Evolutionary conservation across 1,284 basidiomycete genomes (phyloP), one percentile per base, ranked within the genome.

Genomic region (Moesziomyces parantarcticus): DNA sequence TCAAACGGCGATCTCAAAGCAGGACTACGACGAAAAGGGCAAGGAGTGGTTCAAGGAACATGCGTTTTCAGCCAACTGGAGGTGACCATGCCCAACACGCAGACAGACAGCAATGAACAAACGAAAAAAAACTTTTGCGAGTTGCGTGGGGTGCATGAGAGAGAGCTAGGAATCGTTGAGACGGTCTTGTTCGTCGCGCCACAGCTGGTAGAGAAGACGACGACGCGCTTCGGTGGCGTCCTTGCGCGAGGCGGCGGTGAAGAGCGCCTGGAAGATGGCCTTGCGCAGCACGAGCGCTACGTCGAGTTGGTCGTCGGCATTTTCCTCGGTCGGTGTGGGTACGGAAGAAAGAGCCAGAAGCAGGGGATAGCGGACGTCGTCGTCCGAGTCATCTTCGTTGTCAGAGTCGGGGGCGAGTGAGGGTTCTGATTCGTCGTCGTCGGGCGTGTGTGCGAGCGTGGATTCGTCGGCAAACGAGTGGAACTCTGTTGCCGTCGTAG

Each of bases 11-110:
- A 83, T 89, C 45, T 92, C 91, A 3, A 89, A 87, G 76, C 89
- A 88, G 5, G 92, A 97, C 79, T 99, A 97, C 75, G 90, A 94
- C 4, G 97, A 99, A 84, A 89, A 90, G 85, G 97, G 97, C 0
- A 89, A 89, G 2, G 95, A 98, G 84, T 88, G 85, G 83, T 81
- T 88, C 75, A 86, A 86, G 76, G 87, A 87, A 64, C 86, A 88
- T 77, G 34, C 64, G 13, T 43, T 77, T 7, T 63, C 58, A 25
- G 62, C 63, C 2, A 75, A 67, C 36, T 75, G 72, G 63, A 53
- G 45, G 53, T 66, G 47, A 48, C 40, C 9, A 8, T 23, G n/a
- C n/a, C n/a, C n/a, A n/a, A n/a, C n/a, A n/a, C n/a, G n/a, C n/a
- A 6, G 25, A 45, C 11, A 45, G 9, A 45, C 16, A 40, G 7